These are phyloP conservation scores for Apophysomyces trapeziformis DNA, from an alignment of 371 early-diverging fungal species.

Conservation along the genomic window DNA sequence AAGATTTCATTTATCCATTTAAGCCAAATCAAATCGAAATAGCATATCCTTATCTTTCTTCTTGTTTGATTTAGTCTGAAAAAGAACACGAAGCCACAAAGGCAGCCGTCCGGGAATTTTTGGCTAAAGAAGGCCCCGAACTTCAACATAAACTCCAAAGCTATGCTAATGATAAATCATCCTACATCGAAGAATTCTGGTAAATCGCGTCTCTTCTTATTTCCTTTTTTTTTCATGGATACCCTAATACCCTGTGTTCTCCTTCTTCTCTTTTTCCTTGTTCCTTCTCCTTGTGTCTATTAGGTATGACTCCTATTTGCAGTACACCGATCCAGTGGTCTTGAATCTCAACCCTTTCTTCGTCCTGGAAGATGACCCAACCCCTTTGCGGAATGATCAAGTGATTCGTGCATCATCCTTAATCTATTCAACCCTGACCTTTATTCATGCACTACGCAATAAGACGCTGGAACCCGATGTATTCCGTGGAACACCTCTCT, in stretches of 20 bases:
- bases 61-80: conserved; percentile 21
- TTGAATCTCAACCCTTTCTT: conserved; percentile 60
- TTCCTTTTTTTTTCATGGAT: not conserved
- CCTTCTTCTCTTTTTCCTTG: not conserved
- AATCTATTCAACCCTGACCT: conserved; percentile 58
- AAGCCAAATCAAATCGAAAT: not conserved
- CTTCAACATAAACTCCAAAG: conserved; percentile 80
- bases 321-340: conserved; percentile 51
- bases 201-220: conserved; percentile 22
- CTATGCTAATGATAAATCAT: conserved; percentile 60
- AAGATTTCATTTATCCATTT: not conserved
- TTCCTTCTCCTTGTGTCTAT: not conserved
- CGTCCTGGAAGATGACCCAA: conserved; percentile 57
- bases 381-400: conserved; percentile 55
- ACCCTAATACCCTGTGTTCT: not conserved
- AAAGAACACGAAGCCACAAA: conserved; percentile 72
- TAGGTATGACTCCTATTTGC: conserved; percentile 57
- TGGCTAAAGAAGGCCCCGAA: conserved; percentile 70
- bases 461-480: conserved; percentile 68
- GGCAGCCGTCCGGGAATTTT: conserved; percentile 69
- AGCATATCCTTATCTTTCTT: too few relatives aligned
- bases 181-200: conserved; percentile 65
- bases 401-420: conserved; percentile 55
- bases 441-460: conserved; percentile 48
- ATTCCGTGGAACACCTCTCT: conserved; percentile 65